These are phyloP conservation scores for Hanseniaspora clermontiae DNA, from an alignment of 805 yeast genomes.

Conservation along the genomic window DNA sequence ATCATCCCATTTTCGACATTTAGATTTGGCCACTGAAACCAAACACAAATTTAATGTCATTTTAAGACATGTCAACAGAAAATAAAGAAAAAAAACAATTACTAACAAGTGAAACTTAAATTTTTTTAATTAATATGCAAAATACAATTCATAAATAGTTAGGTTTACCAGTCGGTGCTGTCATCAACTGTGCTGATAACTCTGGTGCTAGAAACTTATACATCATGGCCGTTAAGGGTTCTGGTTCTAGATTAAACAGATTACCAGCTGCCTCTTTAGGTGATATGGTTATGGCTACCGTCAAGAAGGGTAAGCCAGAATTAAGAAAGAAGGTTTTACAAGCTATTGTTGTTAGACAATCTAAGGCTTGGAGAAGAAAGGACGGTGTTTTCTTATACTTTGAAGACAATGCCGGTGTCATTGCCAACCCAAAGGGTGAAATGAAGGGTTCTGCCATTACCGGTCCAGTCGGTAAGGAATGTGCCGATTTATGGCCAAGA, in stretches of 20 bases:
- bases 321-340: constrained; percentile 99
- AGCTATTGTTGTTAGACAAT: constrained; percentile 97
- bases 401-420: constrained; percentile 99
- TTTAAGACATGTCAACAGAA: neutral
- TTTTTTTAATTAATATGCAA: neutral
- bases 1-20: too few relatives aligned
- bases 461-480: constrained; percentile 99
- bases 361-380: constrained; percentile 99
- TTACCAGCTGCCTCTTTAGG: constrained; percentile 99
- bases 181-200: constrained; percentile 99
- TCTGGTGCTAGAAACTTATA: constrained; percentile 99
- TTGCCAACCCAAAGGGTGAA: constrained; percentile 99
- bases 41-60: too few relatives aligned
- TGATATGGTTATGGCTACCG: constrained; percentile 99
- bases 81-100: neutral
- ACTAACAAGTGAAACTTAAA: constrained; percentile 10
- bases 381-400: constrained; percentile 99
- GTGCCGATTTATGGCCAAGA: constrained; percentile 99
- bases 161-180: constrained; percentile 99
- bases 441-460: constrained; percentile 99
- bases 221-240: constrained; percentile 97
- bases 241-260: constrained; percentile 99
- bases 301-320: constrained; percentile 99
- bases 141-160: constrained; percentile 38
- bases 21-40: too few relatives aligned